Percentiles rank a stretch among this genome's conserved stretches.
phyloP scores from a whole-genome alignment of 2,329 filamentous ascomycete genomes.

The Fusarium napiforme region DNA sequence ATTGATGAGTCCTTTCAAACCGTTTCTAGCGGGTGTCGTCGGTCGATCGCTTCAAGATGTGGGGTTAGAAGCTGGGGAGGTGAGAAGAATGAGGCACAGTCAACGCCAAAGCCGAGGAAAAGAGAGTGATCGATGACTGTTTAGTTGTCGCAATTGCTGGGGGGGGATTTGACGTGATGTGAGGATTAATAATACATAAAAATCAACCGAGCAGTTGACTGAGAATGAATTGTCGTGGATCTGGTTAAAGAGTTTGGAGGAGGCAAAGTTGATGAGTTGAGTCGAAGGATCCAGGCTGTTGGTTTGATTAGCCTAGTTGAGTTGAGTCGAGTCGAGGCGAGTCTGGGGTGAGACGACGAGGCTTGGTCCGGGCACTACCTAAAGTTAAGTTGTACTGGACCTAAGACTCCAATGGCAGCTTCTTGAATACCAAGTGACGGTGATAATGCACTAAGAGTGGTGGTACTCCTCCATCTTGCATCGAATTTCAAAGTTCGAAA shows the following conservation, averaged over 20 bases:
- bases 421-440: background rate
- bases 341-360: constrained; percentile 11
- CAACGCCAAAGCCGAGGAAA: constrained; percentile 5
- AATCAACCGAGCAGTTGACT: background rate
- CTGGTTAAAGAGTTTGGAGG: constrained; percentile 10
- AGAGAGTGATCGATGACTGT: background rate
- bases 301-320: constrained; percentile 1
- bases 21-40: constrained; percentile 26
- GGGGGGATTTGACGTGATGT: background rate
- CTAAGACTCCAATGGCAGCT: background rate
- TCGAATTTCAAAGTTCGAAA: background rate
- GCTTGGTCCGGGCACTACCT: background rate
- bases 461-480: background rate
- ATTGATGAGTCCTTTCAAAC: constrained; percentile 2
- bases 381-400: background rate
- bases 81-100: constrained; percentile 25
- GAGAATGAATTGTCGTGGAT: background rate
- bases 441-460: background rate
- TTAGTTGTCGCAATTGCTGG: background rate
- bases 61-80: constrained; percentile 31
- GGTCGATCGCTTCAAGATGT: constrained; percentile 30
- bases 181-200: background rate
- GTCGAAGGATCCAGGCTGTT: constrained; percentile 13
- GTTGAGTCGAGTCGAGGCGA: background rate
- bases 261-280: constrained; percentile 27